Base-by-base conservation (phyloP, 148 eudicot species). In the Rhododendron kiyosumense region DNA sequence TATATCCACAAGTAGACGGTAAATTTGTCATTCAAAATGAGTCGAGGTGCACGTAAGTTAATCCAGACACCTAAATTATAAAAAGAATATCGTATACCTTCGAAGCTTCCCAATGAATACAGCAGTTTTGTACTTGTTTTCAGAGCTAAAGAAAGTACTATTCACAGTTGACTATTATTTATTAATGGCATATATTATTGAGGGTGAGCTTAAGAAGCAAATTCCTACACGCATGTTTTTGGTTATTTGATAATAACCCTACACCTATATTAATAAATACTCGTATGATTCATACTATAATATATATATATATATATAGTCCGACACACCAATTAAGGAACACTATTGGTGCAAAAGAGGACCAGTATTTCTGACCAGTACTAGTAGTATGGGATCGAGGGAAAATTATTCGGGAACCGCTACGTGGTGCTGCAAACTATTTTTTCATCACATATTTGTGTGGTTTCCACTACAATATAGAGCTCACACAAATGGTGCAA, bases 381-480 rank as follows among this genome's bases (percentile, higher is more conserved):
- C 3, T 41, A 32, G 18, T 22, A 5, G 10, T 4, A 59, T 46
- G 49, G 49, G 49, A 46, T 46, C 49, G 49, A 9, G 12, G 49
- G 2, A 9, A 46, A 46, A 46, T 9, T 46, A 46, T 46, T 45
- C 9, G 5, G 43, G 6, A 6, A 38, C 6, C 43, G 6, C 0
- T 0, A 38, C 43, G 6, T 0, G 5, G 43, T 38, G 6, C 41
- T 5, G 6, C 6, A 38, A 41, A 41, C 1, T 41, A 41, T 41
- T 41, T 41, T 41, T 41, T 0, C 5, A 5, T 5, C 43, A 41
- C 7, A 6, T 41, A 41, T 41, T 41, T 46, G 2, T 46, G 49
- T 8, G 49, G 12, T 46, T 46, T 0, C 2, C 12, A 46, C 0
- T 12, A 1, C 2, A 9, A 0, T 46, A 1, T n/a, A n/a, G n/a